These are phyloP conservation scores for Pichia nakasei DNA, from an alignment of 805 yeast species.

Conservation along the genomic window DNA sequence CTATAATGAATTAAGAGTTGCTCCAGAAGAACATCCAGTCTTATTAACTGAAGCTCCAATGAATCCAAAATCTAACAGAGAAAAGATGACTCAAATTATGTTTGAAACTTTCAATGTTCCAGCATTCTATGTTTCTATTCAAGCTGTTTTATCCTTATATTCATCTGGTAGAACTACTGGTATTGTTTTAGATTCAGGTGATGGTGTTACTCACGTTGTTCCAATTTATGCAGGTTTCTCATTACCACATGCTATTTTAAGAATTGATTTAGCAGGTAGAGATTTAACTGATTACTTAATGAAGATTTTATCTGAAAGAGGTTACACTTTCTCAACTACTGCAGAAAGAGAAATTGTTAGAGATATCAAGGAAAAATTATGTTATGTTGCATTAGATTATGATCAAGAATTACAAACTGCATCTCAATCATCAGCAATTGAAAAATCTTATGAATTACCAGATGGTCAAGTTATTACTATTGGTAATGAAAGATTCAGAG, in stretches of 20 bases:
- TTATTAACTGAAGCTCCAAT: constrained; percentile 99
- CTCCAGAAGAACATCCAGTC: constrained; percentile 99
- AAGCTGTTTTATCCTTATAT: constrained; percentile 96
- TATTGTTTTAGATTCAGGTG: constrained; percentile 99
- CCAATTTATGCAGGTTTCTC: constrained; percentile 99
- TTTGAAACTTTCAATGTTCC: constrained; percentile 99
- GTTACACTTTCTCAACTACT: constrained; percentile 96
- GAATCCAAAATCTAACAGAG: constrained; percentile 99
- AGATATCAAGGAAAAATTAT: constrained; percentile 96
- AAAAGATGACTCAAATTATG: constrained; percentile 99
- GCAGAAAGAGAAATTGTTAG: constrained; percentile 96
- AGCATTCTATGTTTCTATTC: constrained; percentile 97
- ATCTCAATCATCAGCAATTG: constrained; percentile 94
- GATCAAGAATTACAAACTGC: constrained; percentile 99
- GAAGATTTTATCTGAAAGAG: constrained; percentile 98
- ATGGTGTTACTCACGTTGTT: constrained; percentile 99
- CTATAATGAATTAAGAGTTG: constrained; percentile 99
- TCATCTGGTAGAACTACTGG: constrained; percentile 99
- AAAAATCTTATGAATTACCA: constrained; percentile 98
- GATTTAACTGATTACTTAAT: constrained; percentile 98
- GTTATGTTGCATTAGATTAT: constrained; percentile 98
- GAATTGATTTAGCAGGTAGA: constrained; percentile 99
- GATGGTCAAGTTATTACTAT: constrained; percentile 99
- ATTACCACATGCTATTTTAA: constrained; percentile 95
- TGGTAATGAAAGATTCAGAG: constrained; percentile 99